These are phyloP conservation scores for Diaporthe humulicola DNA, from an alignment of 2,329 filamentous ascomycete genomes.

Conservation along the genomic window DNA sequence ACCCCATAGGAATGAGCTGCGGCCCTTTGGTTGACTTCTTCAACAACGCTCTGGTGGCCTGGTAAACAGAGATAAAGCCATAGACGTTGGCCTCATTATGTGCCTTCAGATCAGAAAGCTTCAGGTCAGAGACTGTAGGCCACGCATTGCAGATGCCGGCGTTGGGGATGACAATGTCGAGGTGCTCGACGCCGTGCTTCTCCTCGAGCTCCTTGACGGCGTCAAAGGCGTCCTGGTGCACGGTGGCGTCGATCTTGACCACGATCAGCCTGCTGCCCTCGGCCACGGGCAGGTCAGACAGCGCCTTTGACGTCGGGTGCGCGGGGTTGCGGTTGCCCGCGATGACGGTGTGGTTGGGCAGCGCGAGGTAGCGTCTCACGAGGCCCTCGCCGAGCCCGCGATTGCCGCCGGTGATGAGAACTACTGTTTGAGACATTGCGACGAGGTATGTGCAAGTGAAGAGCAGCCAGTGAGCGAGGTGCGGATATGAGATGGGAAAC, in stretches of 20 bases:
- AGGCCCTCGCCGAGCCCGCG: slow-evolving; percentile 57
- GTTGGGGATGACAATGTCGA: slow-evolving; percentile 67
- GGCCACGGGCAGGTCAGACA: background rate
- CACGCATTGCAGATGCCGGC: slow-evolving; percentile 53
- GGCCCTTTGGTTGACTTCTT: too few relatives aligned
- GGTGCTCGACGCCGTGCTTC: slow-evolving; percentile 53
- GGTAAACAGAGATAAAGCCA: background rate
- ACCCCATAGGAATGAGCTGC: too few relatives aligned
- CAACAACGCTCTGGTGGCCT: too few relatives aligned
- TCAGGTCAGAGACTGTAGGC: background rate
- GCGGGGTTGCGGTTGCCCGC: slow-evolving; percentile 42
- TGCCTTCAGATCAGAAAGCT: background rate
- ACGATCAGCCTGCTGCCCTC: slow-evolving; percentile 53
- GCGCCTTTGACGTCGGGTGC: slow-evolving; percentile 4
- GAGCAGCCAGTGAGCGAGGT: too few relatives aligned
- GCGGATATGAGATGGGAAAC: too few relatives aligned
- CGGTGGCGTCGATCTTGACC: slow-evolving; percentile 56
- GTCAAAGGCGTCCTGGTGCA: slow-evolving; percentile 49
- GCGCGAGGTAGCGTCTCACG: slow-evolving; percentile 54
- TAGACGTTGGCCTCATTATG: background rate
- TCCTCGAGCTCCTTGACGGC: slow-evolving; percentile 50
- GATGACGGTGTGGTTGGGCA: slow-evolving; percentile 65
- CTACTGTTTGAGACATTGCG: too few relatives aligned
- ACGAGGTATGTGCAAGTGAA: too few relatives aligned
- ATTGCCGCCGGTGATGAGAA: slow-evolving; percentile 57